Base-by-base conservation (phyloP, 2,329 filamentous ascomycete species). In the Metarhizium brunneum region DNA sequence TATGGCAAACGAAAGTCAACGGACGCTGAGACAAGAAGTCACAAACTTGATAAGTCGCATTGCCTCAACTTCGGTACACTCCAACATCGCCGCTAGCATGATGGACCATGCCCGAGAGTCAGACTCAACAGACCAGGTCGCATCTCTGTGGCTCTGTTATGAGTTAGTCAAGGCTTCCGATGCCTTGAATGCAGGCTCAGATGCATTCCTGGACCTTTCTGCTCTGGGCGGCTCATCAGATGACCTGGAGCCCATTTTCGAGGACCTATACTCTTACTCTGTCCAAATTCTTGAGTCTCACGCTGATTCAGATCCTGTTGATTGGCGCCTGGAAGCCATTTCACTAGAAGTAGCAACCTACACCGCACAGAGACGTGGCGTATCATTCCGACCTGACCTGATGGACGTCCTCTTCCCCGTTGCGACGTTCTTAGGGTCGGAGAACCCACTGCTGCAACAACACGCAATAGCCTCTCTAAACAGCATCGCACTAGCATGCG, bases 381-480 rank as follows among this genome's bases (percentile, higher is more conserved):
- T 78, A 53, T 80, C 82, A 0, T 99, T 96, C 68, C 84, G 88
- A 3, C 81, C 85, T 2, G 92, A 97, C 66, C 79, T 99, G 10
- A 90, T 96, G 52, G 94, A 99, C 63, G 84, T 91, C 0, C 74
- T 99, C 13, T 99, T 96, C 68, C 92, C 94, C 0, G 79, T 96
- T n/a, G 81, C 95, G 0, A 89, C 94, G n/a, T 82, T 92, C 52
- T 75, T 99, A 16, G 91, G 90, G 4, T 92, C 90, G 3, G 74
- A 79, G 1, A 83, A 85, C 40, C 71, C 78, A 0, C 76, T 77
- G 30, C 75, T 99, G 16, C 87, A 91, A 61, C 80, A 83, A 36
- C 92, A 97, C 68, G 90, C 92, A 5, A 87, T 96, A 59, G 82
- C 84, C 4, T 88, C 88, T 40, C 77, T 99, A 14, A 94, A 96